Conservation (phyloP, 73 alveolate genomes). For the Paraurostyla sp. region DNA sequence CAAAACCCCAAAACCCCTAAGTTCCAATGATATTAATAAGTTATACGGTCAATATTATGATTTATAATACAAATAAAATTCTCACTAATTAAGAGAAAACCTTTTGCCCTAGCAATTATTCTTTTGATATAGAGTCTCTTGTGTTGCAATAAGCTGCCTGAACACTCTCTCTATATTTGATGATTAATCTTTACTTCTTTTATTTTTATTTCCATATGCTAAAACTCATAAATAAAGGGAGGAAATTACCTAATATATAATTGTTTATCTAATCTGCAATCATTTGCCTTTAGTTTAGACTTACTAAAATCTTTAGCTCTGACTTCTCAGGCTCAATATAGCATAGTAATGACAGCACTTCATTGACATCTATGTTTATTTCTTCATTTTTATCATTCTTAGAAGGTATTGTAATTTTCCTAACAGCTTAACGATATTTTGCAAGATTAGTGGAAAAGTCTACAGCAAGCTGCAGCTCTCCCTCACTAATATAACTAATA, state of each 20-base stretch:
- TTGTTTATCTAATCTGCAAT: constrained; percentile 14
- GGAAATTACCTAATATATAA: constrained; percentile 24
- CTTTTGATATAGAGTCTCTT: neutral
- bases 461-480: constrained; percentile 26
- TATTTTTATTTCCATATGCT: constrained; percentile 20
- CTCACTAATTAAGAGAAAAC: neutral
- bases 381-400: neutral
- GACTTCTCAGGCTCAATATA: constrained; percentile 6
- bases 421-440: neutral
- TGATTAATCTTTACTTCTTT: neutral
- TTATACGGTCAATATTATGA: neutral
- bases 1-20: too few species aligned
- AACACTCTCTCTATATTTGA: constrained; percentile 22
- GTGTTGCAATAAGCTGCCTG: neutral
- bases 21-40: too few species aligned
- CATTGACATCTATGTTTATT: neutral
- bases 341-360: constrained; percentile 6
- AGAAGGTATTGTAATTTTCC: neutral
- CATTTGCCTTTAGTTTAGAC: neutral
- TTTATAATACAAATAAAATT: neutral
- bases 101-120: constrained; percentile 10
- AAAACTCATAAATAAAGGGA: neutral
- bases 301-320: neutral
- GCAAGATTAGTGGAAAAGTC: neutral
- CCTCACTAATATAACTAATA: neutral